Evolutionary conservation across 106 monocot genomes (phyloP), one percentile per base, ranked within the genome.

Genomic region (Platanthera zijinensis): DNA sequence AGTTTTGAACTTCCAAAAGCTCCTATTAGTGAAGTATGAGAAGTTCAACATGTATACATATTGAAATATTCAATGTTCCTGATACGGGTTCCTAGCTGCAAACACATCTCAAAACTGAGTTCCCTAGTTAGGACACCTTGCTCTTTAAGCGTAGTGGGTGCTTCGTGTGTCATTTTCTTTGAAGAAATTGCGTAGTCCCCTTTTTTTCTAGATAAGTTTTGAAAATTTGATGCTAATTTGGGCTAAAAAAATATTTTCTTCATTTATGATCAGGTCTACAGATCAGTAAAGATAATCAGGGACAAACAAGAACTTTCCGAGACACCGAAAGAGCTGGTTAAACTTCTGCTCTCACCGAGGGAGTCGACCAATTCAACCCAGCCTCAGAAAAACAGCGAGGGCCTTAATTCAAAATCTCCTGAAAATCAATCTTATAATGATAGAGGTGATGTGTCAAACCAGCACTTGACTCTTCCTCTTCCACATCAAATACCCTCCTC

Each of bases 251-350:
- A 39, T 39, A 39, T 39, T n/a, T 61, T 61, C 21, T 61, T 61
- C n/a, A 5, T 61, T 21, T 61, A 21, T 18, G 54, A 15, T 3
- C 79, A 97, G 96, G 86, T 97, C 12, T 89, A 93, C 86, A 87
- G 93, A 74, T 93, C 93, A 51, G 86, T 97, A 48, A 93, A 97
- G 74, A 93, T 97, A 72, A 71, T 97, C 25, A 83, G 96, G 76
- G 91, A 97, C 83, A 91, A 87, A 53, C 96, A 97, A 85, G 96
- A 97, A 69, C 86, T 97, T 48, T 87, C 84, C 62, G 91, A 97
- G 67, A 67, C 96, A 59, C 96, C 93, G 67, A 88, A 87, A 76
- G 96, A 97, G 76, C 81, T 97, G n/a, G 57, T 86, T 28, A 91
- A 93, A 79, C 83, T 93, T 51, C 96, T 89, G 51, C 25, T 89